phyloP scores from a whole-genome alignment of 2,329 filamentous ascomycete species.

The Lasiodiplodia sp. region DNA sequence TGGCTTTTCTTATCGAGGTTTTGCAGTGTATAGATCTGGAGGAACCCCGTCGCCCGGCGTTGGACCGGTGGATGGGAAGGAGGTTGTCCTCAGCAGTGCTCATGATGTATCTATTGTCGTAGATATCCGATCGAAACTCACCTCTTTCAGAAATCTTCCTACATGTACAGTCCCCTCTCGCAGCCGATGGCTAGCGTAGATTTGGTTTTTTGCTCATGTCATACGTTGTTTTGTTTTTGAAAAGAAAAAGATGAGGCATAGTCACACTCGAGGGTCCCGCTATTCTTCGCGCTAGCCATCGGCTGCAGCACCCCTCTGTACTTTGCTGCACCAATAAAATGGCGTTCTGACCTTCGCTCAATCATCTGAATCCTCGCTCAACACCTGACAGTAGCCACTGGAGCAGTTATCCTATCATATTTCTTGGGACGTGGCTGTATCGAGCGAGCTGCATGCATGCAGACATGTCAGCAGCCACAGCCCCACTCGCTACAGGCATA shows the following conservation, averaged over 20 bases:
- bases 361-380: not conserved
- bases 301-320: not conserved
- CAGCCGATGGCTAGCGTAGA: not conserved
- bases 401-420: not conserved
- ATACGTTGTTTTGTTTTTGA: no score
- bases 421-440: not conserved
- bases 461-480: not conserved
- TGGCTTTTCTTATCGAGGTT: not conserved
- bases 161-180: not conserved
- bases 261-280: no score
- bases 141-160: not conserved
- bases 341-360: no score
- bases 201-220: no score
- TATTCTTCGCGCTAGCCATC: not conserved
- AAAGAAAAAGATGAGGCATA: no score
- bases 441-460: not conserved
- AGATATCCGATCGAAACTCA: conserved; percentile 18
- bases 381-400: not conserved
- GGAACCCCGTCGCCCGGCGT: not conserved
- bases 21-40: conserved; percentile 2
- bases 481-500: no score
- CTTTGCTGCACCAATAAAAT: no score
- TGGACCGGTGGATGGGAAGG: not conserved
- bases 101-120: conserved; percentile 1
- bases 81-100: not conserved